A percentile compares a stretch with the other conserved stretches of the same genome.
These are phyloP conservation scores for Lachancea meyersii DNA, from an alignment of 805 yeast genomes.

Conservation along the genomic window DNA sequence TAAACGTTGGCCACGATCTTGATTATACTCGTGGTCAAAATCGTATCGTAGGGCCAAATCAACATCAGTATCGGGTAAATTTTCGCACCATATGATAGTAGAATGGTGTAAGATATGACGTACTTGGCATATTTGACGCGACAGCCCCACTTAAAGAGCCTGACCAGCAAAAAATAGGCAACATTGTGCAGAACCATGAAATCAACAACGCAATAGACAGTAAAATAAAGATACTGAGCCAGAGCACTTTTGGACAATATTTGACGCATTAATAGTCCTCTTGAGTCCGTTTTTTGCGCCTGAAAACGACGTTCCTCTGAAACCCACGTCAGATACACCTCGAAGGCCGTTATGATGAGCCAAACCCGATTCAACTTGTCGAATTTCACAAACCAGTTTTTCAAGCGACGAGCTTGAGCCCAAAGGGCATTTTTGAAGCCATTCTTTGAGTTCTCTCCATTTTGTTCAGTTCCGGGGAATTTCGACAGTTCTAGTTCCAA, in stretches of 20 bases:
- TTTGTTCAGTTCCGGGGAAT: constrained; percentile 3
- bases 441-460: constrained; percentile 2
- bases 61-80: constrained; percentile 87
- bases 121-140: constrained; percentile 17
- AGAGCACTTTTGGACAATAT: constrained; percentile 34
- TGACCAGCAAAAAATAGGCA: constrained; percentile 30
- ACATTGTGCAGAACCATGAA: constrained; percentile 37
- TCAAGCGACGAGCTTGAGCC: constrained; percentile 8
- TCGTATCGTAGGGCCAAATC: constrained; percentile 94
- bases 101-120: constrained; percentile 55
- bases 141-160: constrained; percentile 28
- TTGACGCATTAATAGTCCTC: constrained; percentile 25
- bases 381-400: constrained; percentile 19
- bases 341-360: constrained; percentile 65
- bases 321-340: constrained; percentile 90
- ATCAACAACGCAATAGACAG: constrained; percentile 45
- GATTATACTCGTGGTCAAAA: constrained; percentile 54
- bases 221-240: constrained; percentile 52
- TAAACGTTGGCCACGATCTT: constrained; percentile 55
- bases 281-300: constrained; percentile 8
- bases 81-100: constrained; percentile 73
- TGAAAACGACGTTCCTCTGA: constrained; percentile 59
- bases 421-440: constrained; percentile 3
- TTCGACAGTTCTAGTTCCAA: constrained; percentile 28
- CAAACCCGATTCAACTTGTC: constrained; percentile 43